phyloP scores from a whole-genome alignment of 805 yeast species.

The Kluyveromyces wickerhamii region DNA sequence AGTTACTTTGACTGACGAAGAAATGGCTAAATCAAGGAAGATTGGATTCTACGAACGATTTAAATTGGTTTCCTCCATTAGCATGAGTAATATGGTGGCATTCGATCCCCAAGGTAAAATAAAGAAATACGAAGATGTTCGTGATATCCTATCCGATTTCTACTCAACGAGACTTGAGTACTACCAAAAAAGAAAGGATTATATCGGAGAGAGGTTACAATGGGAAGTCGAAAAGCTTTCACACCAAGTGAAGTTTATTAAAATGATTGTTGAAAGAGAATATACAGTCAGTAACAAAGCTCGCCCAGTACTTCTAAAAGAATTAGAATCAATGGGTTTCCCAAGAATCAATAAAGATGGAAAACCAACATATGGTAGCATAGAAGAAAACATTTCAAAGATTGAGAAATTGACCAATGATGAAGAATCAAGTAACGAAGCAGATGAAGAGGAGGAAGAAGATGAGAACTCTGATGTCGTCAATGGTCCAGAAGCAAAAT shows the following conservation, averaged over 20 bases:
- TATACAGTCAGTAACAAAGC: constrained; percentile 69
- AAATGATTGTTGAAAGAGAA: constrained; percentile 73
- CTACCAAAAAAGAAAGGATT: constrained; percentile 87
- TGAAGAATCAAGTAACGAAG: constrained; percentile 34
- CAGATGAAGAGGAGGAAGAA: constrained; percentile 35
- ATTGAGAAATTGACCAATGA: constrained; percentile 16
- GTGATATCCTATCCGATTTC: constrained; percentile 76
- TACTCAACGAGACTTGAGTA: constrained; percentile 80
- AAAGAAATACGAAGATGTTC: constrained; percentile 66
- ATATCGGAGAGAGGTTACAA: constrained; percentile 56
- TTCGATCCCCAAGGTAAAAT: constrained; percentile 87
- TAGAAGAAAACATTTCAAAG: constrained; percentile 14
- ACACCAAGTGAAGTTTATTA: constrained; percentile 85
- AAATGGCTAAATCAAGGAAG: constrained; percentile 69
- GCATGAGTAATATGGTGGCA: constrained; percentile 85
- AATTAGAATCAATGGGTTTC: constrained; percentile 57
- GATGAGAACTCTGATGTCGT: constrained; percentile 34
- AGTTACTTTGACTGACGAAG: constrained; percentile 64
- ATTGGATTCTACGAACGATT: constrained; percentile 82
- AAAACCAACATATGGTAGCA: constrained; percentile 45
- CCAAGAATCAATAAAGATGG: constrained; percentile 71
- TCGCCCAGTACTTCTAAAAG: constrained; percentile 52
- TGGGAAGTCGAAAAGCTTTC: constrained; percentile 67
- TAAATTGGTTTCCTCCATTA: constrained; percentile 61
- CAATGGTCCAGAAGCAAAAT: constrained; percentile 41